Evolutionary conservation across 768 basidiomycete genomes (phyloP).

Genomic region (Leccinellum albellum): DNA sequence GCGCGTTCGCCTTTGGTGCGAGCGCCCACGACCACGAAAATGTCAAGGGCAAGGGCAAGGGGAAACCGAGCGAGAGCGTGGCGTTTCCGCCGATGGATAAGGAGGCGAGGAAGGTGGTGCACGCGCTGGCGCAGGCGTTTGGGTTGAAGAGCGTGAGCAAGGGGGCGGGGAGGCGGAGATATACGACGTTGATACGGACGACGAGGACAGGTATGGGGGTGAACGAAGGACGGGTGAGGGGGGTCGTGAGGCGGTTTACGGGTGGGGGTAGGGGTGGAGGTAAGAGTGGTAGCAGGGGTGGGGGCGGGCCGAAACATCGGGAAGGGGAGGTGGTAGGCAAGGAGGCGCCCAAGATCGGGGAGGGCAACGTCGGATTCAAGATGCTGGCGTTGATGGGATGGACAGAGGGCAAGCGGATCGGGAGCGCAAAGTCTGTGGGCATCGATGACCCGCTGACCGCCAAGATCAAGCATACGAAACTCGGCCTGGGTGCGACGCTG

Average conservation of each 20-base stretch:
- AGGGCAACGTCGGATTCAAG: constrained; percentile 80
- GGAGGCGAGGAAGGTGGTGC: constrained; percentile 64
- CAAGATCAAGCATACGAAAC: constrained; percentile 81
- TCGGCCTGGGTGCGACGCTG: constrained; percentile 68
- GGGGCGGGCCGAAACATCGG: constrained; percentile 45
- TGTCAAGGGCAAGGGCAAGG: constrained; percentile 50
- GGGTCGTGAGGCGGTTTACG: constrained; percentile 35
- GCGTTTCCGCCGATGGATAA: constrained; percentile 77
- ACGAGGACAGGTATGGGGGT: constrained; percentile 56
- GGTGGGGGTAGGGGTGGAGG: neutral
- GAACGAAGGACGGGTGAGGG: constrained; percentile 59
- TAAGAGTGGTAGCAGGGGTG: neutral
- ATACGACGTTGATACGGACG: constrained; percentile 75
- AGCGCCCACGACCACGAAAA: constrained; percentile 25
- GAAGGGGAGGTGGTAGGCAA: constrained; percentile 91
- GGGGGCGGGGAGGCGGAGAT: constrained; percentile 64
- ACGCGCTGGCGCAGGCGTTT: constrained; percentile 79
- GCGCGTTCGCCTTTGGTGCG: constrained; percentile 52
- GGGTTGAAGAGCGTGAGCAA: constrained; percentile 74
- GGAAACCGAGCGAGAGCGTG: constrained; percentile 45
- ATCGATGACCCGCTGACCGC: constrained; percentile 76
- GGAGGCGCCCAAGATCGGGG: constrained; percentile 78
- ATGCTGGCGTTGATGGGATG: constrained; percentile 91
- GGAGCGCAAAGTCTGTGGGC: constrained; percentile 51
- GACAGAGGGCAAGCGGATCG: constrained; percentile 78